Evolutionary conservation across 2,329 filamentous ascomycete genomes (phyloP).

Genomic region (Fonsecaea pugnacius): DNA sequence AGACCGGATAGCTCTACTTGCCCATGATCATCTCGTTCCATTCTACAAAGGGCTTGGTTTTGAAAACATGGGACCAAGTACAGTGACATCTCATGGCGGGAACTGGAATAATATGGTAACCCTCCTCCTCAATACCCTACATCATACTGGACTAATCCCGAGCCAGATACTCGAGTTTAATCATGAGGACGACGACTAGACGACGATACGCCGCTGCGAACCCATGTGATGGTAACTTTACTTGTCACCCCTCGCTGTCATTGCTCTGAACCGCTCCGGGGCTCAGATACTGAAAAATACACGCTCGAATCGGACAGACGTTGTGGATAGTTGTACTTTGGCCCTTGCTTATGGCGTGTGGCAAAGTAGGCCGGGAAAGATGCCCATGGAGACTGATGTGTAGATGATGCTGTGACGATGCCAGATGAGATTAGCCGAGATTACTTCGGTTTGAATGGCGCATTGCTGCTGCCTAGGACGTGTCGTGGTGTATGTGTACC

Average conservation of each 20-base stretch:
- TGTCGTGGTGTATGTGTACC: not conserved
- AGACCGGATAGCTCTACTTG: constrained; percentile 75
- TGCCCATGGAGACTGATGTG: not conserved
- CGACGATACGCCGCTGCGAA: not conserved
- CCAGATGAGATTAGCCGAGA: not conserved
- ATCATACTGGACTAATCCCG: constrained; percentile 5
- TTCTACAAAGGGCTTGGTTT: constrained; percentile 83
- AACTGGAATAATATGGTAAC: constrained; percentile 82
- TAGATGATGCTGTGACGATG: not conserved
- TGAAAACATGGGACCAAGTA: constrained; percentile 68
- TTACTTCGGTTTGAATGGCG: not conserved
- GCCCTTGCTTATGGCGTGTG: not conserved
- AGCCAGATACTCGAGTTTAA: constrained; percentile 22
- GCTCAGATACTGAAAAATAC: not conserved
- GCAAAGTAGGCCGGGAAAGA: not conserved
- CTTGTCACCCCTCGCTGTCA: not conserved
- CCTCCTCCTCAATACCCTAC: not conserved
- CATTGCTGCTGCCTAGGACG: not conserved
- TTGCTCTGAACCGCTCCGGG: not conserved
- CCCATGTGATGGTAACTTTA: not conserved
- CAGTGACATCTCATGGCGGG: constrained; percentile 74
- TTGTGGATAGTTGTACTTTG: not conserved
- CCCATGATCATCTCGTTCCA: constrained; percentile 71
- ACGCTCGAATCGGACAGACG: not conserved
- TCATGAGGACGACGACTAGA: constrained; percentile 25